Evolutionary conservation across 2,329 filamentous ascomycete genomes (phyloP).

Genomic region (Furcasterigmium sp.): DNA sequence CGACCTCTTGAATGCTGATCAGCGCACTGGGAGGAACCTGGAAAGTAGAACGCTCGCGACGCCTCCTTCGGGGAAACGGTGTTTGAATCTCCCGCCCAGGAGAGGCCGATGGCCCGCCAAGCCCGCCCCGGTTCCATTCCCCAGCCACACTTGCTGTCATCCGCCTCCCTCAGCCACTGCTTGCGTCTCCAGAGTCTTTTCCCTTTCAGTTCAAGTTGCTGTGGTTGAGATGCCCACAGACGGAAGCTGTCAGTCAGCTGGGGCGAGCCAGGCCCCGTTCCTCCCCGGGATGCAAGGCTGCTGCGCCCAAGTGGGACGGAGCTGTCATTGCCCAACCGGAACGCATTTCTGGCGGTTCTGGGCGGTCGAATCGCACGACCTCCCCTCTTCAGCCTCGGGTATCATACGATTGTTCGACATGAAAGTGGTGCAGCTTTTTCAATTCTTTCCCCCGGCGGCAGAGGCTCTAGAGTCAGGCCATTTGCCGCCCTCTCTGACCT

Average conservation of each 20-base stretch:
- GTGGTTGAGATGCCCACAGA: not conserved
- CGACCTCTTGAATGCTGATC: too few species aligned
- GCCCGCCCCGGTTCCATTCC: too few species aligned
- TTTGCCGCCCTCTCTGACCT: conserved; percentile 4
- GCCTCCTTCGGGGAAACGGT: too few species aligned
- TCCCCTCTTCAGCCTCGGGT: conserved; percentile 28
- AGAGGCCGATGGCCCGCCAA: too few species aligned
- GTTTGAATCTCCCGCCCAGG: too few species aligned
- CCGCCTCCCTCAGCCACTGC: too few species aligned
- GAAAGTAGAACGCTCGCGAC: too few species aligned
- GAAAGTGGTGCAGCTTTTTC: conserved; percentile 12
- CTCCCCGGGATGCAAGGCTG: not conserved
- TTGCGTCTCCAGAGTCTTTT: too few species aligned
- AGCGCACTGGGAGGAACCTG: too few species aligned
- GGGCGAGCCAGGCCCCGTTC: too few species aligned
- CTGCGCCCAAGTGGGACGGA: not conserved
- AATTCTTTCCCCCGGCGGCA: conserved; percentile 11
- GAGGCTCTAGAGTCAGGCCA: conserved; percentile 13
- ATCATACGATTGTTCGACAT: conserved; percentile 29
- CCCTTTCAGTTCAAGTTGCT: too few species aligned
- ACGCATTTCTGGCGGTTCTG: conserved; percentile 1
- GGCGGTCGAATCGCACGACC: conserved; percentile 13
- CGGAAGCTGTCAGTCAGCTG: not conserved
- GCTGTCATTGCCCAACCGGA: not conserved
- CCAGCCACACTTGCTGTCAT: too few species aligned